These are phyloP conservation scores for Chaetomiaceae sp. DNA, from an alignment of 2,329 filamentous ascomycete species.

Conservation along the genomic window DNA sequence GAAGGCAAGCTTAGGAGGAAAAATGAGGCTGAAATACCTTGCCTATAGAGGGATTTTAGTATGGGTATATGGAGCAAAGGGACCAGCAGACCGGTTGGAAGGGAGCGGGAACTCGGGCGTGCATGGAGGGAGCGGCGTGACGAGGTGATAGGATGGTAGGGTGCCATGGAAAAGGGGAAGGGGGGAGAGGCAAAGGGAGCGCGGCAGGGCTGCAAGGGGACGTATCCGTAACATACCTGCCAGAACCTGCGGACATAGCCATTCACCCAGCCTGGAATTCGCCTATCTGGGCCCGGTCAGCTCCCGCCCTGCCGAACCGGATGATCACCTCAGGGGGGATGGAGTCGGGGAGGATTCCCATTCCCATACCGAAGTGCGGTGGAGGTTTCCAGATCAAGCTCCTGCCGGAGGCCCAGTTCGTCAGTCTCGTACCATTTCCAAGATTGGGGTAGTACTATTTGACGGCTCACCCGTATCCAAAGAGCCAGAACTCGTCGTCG, in stretches of 20 bases:
- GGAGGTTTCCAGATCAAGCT: constrained; percentile 98
- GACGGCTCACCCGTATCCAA: constrained; percentile 76
- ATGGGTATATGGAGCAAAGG: constrained; percentile 3
- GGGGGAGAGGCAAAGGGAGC: not conserved
- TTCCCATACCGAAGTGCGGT: constrained; percentile 93
- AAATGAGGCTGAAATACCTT: constrained; percentile 24
- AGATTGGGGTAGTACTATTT: too few relatives aligned
- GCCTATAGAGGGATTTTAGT: constrained; percentile 26
- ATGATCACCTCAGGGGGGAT: constrained; percentile 1
- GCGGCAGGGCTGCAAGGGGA: constrained; percentile 3
- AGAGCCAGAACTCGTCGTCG: constrained; percentile 79
- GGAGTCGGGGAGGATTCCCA: constrained; percentile 8
- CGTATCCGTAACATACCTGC: constrained; percentile 68
- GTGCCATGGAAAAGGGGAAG: not conserved
- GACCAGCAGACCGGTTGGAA: not conserved
- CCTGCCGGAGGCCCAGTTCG: constrained; percentile 40
- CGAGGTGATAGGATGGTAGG: not conserved
- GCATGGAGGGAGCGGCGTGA: not conserved
- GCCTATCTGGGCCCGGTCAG: constrained; percentile 56
- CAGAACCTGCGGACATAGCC: constrained; percentile 95
- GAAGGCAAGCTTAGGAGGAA: not conserved
- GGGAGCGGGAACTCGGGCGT: not conserved
- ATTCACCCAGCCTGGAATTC: constrained; percentile 83
- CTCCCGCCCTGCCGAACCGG: constrained; percentile 15
- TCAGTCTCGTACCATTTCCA: constrained; percentile 2